Evolutionary conservation across 768 basidiomycete species (phyloP).

Genomic region (Porphyrellus cyaneotinctus): DNA sequence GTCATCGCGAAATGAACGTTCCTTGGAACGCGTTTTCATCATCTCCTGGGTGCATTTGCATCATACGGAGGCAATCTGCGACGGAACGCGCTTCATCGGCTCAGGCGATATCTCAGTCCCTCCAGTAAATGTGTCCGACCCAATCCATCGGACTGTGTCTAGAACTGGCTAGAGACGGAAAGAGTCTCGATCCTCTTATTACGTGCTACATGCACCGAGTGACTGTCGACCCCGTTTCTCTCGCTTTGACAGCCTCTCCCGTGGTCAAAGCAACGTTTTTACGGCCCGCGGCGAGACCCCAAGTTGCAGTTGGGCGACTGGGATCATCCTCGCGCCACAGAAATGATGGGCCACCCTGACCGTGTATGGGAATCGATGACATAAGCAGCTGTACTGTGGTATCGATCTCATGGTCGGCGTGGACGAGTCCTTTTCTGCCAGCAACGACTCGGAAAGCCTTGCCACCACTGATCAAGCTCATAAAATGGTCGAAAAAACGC

Average conservation of each 20-base stretch:
- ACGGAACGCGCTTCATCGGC: slow-evolving; percentile 6
- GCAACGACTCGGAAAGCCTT: neutral
- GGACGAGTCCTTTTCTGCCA: neutral
- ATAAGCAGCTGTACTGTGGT: slow-evolving; percentile 3
- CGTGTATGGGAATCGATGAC: slow-evolving; percentile 20
- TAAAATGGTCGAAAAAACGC: slow-evolving; percentile 38
- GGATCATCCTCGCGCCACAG: slow-evolving; percentile 9
- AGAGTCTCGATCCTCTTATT: slow-evolving; percentile 1
- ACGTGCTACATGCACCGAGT: neutral
- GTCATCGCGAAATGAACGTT: slow-evolving; percentile 13
- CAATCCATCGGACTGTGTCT: slow-evolving; percentile 4
- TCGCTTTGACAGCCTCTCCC: neutral
- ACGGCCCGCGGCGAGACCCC: neutral
- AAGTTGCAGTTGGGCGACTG: neutral
- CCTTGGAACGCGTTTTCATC: slow-evolving; percentile 9
- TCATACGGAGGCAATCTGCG: slow-evolving; percentile 12
- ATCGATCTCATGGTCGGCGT: too few relatives aligned
- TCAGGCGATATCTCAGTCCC: slow-evolving; percentile 2
- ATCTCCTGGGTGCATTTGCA: slow-evolving; percentile 10
- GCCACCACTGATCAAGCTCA: neutral
- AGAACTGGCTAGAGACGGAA: neutral
- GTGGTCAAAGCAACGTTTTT: neutral
- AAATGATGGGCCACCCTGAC: slow-evolving; percentile 7
- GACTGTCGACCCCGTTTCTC: neutral
- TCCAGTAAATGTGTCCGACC: slow-evolving; percentile 1